Evolutionary conservation across 2,329 filamentous ascomycete species (phyloP).

Genomic region (Claviceps monticola): DNA sequence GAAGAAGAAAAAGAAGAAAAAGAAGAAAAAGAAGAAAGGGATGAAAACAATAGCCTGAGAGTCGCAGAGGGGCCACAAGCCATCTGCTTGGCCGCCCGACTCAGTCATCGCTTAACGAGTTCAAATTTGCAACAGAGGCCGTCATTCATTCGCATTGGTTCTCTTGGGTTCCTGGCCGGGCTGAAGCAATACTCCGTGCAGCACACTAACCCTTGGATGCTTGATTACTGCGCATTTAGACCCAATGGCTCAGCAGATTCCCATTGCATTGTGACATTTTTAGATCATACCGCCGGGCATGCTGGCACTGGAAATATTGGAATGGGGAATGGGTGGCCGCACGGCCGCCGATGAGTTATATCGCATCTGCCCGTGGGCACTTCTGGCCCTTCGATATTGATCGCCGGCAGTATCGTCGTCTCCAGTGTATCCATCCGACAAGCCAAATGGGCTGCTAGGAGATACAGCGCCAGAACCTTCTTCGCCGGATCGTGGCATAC

Average conservation of each 20-base stretch:
- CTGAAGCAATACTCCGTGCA: background rate
- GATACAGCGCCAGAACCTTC: constrained; percentile 13
- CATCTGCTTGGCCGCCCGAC: background rate
- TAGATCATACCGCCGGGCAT: constrained; percentile 34
- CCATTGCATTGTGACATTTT: too few species aligned
- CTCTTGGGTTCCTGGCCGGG: background rate
- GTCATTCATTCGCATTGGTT: constrained; percentile 6
- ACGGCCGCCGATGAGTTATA: constrained; percentile 1
- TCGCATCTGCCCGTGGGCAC: background rate
- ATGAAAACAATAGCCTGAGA: background rate
- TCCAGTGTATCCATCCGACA: constrained; percentile 1
- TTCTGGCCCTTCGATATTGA: background rate
- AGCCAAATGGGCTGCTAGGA: background rate
- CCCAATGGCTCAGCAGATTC: background rate
- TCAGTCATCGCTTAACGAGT: constrained; percentile 1
- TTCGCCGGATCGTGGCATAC: constrained; percentile 20
- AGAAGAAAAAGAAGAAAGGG: background rate
- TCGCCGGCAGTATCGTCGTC: constrained; percentile 1
- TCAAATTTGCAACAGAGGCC: constrained; percentile 1
- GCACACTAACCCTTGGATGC: background rate
- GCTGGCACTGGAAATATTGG: constrained; percentile 16
- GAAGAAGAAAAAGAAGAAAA: background rate
- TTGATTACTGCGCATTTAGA: too few species aligned
- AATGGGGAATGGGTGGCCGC: constrained; percentile 4
- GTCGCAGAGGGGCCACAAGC: background rate